Percentiles rank a stretch among this genome's conserved stretches.
Conservation (phyloP, 2,329 filamentous ascomycete species). For the Epichloe amarillans region DNA sequence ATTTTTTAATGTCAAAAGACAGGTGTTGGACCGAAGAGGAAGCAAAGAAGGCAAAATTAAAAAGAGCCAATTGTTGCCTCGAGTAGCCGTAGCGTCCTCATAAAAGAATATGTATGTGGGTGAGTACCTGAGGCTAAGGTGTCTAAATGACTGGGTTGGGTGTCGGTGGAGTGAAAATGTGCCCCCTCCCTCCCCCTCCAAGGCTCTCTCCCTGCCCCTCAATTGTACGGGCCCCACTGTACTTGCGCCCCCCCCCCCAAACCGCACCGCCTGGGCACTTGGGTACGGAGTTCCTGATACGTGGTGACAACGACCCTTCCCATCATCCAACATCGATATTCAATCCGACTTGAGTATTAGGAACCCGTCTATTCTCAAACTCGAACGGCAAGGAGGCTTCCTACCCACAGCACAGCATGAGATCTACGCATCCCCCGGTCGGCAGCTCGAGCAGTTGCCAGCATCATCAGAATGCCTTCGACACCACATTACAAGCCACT, state of each 20-base stretch:
- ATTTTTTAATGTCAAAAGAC: background rate
- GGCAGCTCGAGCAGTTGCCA: background rate
- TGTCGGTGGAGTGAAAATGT: too few species aligned
- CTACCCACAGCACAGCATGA: background rate
- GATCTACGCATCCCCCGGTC: background rate
- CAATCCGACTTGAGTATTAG: too few species aligned
- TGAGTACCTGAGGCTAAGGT: background rate
- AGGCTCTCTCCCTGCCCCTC: too few species aligned
- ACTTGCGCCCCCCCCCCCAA: too few species aligned
- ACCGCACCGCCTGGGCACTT: too few species aligned
- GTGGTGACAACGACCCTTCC: too few species aligned
- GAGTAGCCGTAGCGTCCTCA: background rate
- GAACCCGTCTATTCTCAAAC: background rate
- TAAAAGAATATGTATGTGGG: background rate
- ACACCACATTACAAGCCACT: slow-evolving; percentile 1
- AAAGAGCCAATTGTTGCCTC: background rate
- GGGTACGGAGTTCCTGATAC: too few species aligned
- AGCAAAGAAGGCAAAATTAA: too few species aligned
- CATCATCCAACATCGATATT: too few species aligned
- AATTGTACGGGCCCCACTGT: too few species aligned
- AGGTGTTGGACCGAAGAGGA: background rate
- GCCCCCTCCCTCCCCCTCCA: too few species aligned
- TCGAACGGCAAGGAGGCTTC: background rate
- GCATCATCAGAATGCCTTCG: background rate
- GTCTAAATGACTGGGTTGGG: too few species aligned